phyloP scores from a whole-genome alignment of 768 basidiomycete species.

The Termitomyces sp. region DNA sequence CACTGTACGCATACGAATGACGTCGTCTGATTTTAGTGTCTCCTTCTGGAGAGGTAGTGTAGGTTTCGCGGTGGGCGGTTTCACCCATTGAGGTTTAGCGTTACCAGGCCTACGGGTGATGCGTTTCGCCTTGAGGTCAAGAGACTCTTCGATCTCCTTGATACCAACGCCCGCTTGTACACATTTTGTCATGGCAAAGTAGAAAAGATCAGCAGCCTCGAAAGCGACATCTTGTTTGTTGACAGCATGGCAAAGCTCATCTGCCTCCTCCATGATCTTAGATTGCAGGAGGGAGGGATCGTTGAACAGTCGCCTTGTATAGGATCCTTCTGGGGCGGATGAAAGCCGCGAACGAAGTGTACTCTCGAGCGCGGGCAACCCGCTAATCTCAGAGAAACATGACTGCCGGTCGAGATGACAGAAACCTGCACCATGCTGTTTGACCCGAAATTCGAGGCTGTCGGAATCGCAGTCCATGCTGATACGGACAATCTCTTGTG shows the following conservation, averaged over 20 bases:
- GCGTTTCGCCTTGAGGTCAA: slow-evolving; percentile 83
- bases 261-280: slow-evolving; percentile 98
- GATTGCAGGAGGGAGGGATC: slow-evolving; percentile 78
- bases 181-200: slow-evolving; percentile 88
- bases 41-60: slow-evolving; percentile 1
- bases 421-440: slow-evolving; percentile 89
- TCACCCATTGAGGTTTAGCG: slow-evolving; percentile 80
- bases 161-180: slow-evolving; percentile 77
- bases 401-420: slow-evolving; percentile 86
- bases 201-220: slow-evolving; percentile 92
- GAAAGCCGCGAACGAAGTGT: slow-evolving; percentile 69
- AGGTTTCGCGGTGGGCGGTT: slow-evolving; percentile 17
- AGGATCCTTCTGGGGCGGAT: slow-evolving; percentile 85
- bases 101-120: slow-evolving; percentile 86
- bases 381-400: slow-evolving; percentile 84
- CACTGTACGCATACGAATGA: slow-evolving; percentile 77
- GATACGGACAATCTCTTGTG: slow-evolving; percentile 82
- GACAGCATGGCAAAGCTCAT: slow-evolving; percentile 86
- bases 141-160: slow-evolving; percentile 74
- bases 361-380: slow-evolving; percentile 74
- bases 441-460: slow-evolving; percentile 84
- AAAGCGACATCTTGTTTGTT: slow-evolving; percentile 82
- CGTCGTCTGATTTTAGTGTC: slow-evolving; percentile 24
- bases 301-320: slow-evolving; percentile 82
- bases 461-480: slow-evolving; percentile 90